phyloP scores from a whole-genome alignment of 2,329 filamentous ascomycete genomes.

The Phaeosphaeria sp. region DNA sequence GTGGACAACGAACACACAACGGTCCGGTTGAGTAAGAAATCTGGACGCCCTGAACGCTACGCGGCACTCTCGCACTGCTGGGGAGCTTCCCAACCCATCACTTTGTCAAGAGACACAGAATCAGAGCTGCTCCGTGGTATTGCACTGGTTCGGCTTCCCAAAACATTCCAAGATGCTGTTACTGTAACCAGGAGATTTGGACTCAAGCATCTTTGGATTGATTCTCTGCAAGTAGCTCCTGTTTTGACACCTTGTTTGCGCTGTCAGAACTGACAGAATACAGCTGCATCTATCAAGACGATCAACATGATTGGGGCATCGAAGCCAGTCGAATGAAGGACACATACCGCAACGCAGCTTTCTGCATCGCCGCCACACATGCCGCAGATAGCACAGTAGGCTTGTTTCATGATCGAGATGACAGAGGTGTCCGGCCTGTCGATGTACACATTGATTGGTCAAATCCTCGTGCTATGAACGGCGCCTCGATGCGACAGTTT shows the following conservation, averaged over 20 bases:
- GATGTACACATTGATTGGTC: background rate
- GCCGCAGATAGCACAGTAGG: background rate
- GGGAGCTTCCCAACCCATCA: background rate
- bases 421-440: background rate
- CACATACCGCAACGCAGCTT: conserved; percentile 3
- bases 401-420: conserved; percentile 2
- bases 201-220: conserved; percentile 31
- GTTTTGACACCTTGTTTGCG: too few species aligned
- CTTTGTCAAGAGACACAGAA: background rate
- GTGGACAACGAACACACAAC: background rate
- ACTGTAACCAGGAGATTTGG: conserved; percentile 20
- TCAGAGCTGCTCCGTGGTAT: conserved; percentile 4
- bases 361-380: conserved; percentile 9
- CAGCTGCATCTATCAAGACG: conserved; percentile 20
- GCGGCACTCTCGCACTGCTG: conserved; percentile 3
- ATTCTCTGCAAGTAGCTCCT: conserved; percentile 24
- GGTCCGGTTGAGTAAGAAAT: background rate
- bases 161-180: conserved; percentile 30
- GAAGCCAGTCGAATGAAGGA: conserved; percentile 9
- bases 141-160: conserved; percentile 14
- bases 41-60: background rate
- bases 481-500: background rate
- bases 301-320: conserved; percentile 4
- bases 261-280: background rate
- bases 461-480: background rate